Base-by-base conservation (phyloP, 2,329 filamentous ascomycete species). In the Zarea fungicola region DNA sequence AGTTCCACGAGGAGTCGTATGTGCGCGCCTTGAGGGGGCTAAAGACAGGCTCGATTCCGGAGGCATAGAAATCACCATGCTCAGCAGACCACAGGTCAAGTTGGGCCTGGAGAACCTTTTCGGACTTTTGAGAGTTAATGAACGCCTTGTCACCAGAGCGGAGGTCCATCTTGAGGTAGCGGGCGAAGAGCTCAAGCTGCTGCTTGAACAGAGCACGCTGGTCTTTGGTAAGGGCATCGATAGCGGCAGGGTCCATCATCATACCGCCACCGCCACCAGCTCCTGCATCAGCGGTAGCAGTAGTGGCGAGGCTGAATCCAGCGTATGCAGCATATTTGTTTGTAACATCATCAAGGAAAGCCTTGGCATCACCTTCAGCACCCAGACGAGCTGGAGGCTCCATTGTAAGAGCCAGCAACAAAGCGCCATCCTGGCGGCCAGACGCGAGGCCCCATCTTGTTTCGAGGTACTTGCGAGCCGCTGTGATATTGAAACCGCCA, bases 1-100 rank as follows among this genome's bases (percentile, higher is more conserved):
- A 99, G 69, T 99, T 99, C 93, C 93, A 99, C 0, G 90, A 95
- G 0, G 93, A 97, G 67, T 99, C 93, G 71, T 99, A 99, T 9
- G 93, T 84, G 64, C 93, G 87, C 26, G 93, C 93, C 70, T 99
- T 99, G 54, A 97, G 81, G 5, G 89, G 76, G 63, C 87, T 95
- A 72, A 99, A 99, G 18, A 90, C 85, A 10, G 93, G 93, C 68
- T 95, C 89, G 55, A 99, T 97, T 44, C 93, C 93, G 22, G 87
- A 76, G 19, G 93, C 93, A 64, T 99, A 99, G 69, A 96, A 89
- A 55, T 99, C 93, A 52, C 93, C 93, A 62, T 99, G 93, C 68
- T 99, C 93, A 3, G 88, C 83, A 57, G 84, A 88, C 93, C 93
- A 99, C 19, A 97, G 77, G 65, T 99, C 93, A 41, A 99, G 72